Evolutionary conservation across 768 basidiomycete genomes (phyloP), one percentile per base, ranked within the genome.

Genomic region (Udeniomyces megalosporus): DNA sequence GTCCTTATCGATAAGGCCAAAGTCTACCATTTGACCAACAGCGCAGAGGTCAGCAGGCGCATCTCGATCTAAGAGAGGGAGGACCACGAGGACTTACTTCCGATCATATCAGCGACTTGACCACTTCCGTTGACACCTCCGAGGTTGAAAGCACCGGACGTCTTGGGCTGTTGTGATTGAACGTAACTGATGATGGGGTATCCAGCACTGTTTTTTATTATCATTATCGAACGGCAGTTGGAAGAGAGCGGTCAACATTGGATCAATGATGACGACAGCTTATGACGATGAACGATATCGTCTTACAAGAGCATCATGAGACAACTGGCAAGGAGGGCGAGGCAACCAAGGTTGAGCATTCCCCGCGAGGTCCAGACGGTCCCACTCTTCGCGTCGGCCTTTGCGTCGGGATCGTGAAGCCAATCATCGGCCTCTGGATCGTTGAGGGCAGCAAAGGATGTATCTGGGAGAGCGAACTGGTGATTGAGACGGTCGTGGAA

Each of bases 91-190:
- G 1, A 66, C 72, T 0, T 82, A 84, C 63, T 90, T 73, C 80
- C 79, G 3, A 82, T 77, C 1, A 92, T 79, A 52, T 76, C 72
- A 1, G 92, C 89, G 38, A 96, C 83, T 74, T 96, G 92, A 1
- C 63, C 93, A 0, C 85, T 79, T 17, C 75, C 80, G 69, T 97
- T 97, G 67, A 88, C 84, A 3, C 86, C 86, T 26, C 91, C 92
- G 22, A 92, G 77, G 35, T 92, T 93, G 75, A 82, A 91, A 8
- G 85, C 85, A 69, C 74, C 75, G 31, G 69, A 63, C 22, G 67
- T 71, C 14, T 32, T 62, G 0, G 66, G 60, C 7, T 22, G 5
- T 15, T 17, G 72, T 69, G 1, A 56, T 45, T 68, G 66, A 69
- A 79, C 80, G 66, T 79, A 80, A 51, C 78, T 75, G 62, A 89